Conservation (phyloP, 1,284 basidiomycete species). For the Irpex rosettiformis region DNA sequence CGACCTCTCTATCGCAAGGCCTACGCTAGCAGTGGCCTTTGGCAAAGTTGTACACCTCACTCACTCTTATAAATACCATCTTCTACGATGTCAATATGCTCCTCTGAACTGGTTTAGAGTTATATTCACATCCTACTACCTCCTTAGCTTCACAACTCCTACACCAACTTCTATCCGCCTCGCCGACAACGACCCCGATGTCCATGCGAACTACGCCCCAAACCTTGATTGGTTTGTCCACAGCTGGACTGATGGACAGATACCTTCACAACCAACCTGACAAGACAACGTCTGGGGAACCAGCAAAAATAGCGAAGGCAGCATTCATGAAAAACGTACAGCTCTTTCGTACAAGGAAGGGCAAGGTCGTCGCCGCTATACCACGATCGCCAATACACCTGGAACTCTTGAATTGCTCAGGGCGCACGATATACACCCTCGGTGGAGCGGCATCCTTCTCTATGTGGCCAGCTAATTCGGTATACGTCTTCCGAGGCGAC, state of each 20-base stretch:
- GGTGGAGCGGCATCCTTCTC: neutral
- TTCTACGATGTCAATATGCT: neutral
- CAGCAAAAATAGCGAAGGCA: neutral
- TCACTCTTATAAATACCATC: neutral
- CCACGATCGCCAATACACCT: neutral
- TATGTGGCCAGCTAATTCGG: neutral
- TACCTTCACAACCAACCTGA: neutral
- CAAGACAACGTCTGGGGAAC: neutral
- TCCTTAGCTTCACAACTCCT: neutral
- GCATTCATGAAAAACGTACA: neutral
- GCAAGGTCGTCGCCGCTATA: neutral
- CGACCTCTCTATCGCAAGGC: neutral
- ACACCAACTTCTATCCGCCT: neutral
- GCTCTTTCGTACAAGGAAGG: neutral
- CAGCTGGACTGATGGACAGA: conserved; percentile 9
- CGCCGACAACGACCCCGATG: neutral
- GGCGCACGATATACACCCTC: neutral
- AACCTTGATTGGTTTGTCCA: neutral
- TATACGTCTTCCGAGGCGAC: neutral
- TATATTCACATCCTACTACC: too few species aligned
- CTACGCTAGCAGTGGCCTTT: neutral
- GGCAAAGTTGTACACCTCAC: neutral
- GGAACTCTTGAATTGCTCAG: neutral
- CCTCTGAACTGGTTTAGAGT: neutral
- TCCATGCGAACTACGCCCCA: neutral